Evolutionary conservation across 495 filamentous ascomycete species (phyloP).

Genomic region (Neurospora hispaniola): DNA sequence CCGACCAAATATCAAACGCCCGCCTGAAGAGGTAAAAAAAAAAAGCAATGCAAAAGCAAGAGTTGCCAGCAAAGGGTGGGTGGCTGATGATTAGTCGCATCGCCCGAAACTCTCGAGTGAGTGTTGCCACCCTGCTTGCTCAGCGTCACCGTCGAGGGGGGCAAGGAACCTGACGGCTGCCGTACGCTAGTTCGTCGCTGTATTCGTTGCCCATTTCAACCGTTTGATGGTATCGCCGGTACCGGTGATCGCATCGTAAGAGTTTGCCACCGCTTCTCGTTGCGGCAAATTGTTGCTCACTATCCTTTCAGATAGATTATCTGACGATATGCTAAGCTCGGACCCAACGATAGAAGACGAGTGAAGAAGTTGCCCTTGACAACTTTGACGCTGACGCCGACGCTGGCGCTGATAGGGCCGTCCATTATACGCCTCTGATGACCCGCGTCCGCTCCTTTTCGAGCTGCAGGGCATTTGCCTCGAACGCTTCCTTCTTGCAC

Average conservation of each 20-base stretch:
- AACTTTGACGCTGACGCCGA: not conserved
- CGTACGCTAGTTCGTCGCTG: not conserved
- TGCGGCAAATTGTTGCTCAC: not conserved
- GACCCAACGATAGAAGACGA: not conserved
- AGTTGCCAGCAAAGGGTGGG: not conserved
- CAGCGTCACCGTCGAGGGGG: not conserved
- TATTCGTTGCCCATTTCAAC: not conserved
- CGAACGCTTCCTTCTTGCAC: constrained; percentile 93
- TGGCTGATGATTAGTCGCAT: not conserved
- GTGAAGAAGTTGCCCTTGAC: not conserved
- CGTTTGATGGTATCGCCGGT: not conserved
- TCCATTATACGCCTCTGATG: constrained; percentile 36
- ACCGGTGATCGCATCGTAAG: not conserved
- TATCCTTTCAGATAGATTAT: not conserved
- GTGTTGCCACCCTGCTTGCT: not conserved
- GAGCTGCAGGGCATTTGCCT: constrained; percentile 83
- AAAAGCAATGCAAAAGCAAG: not conserved
- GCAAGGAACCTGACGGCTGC: not conserved
- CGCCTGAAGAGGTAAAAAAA: not conserved
- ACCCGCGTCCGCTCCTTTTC: constrained; percentile 73
- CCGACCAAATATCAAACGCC: not conserved
- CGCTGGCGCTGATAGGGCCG: not conserved
- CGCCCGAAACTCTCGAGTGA: not conserved
- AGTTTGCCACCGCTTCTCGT: not conserved
- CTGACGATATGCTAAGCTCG: not conserved